Conservation (phyloP, 306 rosid genomes). For the Trifolium repens region DNA sequence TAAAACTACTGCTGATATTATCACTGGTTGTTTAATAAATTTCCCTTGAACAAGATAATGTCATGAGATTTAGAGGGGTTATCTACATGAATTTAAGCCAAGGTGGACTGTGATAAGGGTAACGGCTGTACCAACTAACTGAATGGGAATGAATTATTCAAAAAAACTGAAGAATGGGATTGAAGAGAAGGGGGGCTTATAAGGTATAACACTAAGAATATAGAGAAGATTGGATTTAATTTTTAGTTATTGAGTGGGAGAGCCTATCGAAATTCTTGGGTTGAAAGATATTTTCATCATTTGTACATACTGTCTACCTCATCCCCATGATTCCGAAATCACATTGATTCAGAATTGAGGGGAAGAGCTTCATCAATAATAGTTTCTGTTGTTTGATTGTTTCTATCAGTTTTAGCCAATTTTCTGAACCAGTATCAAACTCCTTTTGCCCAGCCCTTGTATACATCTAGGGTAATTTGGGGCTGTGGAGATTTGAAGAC, state of each 20-base stretch:
- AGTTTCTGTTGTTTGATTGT: conserved; percentile 11
- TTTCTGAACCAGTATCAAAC: conserved; percentile 16
- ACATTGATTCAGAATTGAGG: conserved; percentile 1
- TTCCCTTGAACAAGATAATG: conserved; percentile 4
- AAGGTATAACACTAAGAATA: not conserved
- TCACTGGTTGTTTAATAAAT: not conserved
- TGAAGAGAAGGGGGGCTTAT: conserved; percentile 1
- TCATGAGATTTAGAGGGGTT: conserved; percentile 24
- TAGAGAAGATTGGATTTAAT: not conserved
- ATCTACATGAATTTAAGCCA: conserved; percentile 12
- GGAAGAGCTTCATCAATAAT: conserved; percentile 5
- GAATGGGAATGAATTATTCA: conserved; percentile 11
- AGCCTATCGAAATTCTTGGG: not conserved
- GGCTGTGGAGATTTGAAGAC: conserved; percentile 11
- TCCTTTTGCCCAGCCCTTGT: conserved; percentile 9
- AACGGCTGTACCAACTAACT: conserved; percentile 10
- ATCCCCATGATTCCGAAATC: conserved; percentile 19
- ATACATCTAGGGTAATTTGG: conserved; percentile 25
- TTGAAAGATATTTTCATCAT: conserved; percentile 20
- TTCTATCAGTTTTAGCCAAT: conserved; percentile 3
- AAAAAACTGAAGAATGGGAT: conserved; percentile 3
- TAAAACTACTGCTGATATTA: conserved; percentile 23
- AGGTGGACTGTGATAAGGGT: not conserved
- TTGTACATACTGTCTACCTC: conserved; percentile 14
- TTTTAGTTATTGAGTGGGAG: conserved; percentile 22